Conservation (phyloP, 2,329 filamentous ascomycete species). For the Ophiostoma quercus region DNA sequence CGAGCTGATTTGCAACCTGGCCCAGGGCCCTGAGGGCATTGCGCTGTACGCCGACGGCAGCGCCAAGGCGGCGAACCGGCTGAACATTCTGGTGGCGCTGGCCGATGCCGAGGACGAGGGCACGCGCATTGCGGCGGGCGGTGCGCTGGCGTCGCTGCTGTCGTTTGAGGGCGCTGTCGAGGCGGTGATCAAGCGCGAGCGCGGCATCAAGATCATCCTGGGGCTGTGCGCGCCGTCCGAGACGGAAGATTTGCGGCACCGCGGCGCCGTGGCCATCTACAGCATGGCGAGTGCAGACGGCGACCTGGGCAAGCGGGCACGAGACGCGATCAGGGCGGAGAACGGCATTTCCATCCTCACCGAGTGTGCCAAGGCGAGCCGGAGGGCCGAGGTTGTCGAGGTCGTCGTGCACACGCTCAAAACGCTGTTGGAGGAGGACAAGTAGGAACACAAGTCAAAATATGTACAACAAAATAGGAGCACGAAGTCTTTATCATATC, state of each 20-base stretch:
- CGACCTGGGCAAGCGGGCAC: slow-evolving; percentile 56
- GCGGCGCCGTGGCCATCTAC: slow-evolving; percentile 69
- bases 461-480: not conserved
- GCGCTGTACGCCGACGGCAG: slow-evolving; percentile 63
- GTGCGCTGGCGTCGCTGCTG: slow-evolving; percentile 79
- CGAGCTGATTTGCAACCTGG: slow-evolving; percentile 88
- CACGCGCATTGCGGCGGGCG: slow-evolving; percentile 78
- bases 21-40: slow-evolving; percentile 62
- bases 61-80: slow-evolving; percentile 59
- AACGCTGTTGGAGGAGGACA: slow-evolving; percentile 47
- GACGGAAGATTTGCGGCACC: slow-evolving; percentile 60
- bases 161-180: slow-evolving; percentile 69
- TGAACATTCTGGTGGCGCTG: slow-evolving; percentile 81
- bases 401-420: slow-evolving; percentile 69
- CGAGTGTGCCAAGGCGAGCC: slow-evolving; percentile 62
- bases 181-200: slow-evolving; percentile 63
- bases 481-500: not conserved
- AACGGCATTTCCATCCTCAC: slow-evolving; percentile 65
- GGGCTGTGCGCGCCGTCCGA: slow-evolving; percentile 74
- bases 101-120: slow-evolving; percentile 77
- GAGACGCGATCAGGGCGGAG: slow-evolving; percentile 55
- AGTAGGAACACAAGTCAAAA: not conserved
- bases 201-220: slow-evolving; percentile 74
- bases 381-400: slow-evolving; percentile 64
- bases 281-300: slow-evolving; percentile 63